Conservation (phyloP, 805 yeast genomes). For the Saccharomycopsis microspora region DNA sequence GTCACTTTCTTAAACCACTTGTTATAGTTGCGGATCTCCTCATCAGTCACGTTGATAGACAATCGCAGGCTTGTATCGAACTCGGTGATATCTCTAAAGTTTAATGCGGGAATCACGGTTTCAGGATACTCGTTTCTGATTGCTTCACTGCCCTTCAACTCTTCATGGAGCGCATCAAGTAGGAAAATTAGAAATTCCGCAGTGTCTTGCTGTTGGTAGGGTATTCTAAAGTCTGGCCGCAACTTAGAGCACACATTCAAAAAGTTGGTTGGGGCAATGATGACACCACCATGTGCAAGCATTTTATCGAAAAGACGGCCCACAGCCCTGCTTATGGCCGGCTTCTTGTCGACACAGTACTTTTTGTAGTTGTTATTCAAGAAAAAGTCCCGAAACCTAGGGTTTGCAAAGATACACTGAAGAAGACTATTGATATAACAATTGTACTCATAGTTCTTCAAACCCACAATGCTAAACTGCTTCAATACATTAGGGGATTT, state of each 20-base stretch:
- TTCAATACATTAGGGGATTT: conserved; percentile 23
- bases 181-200: conserved; percentile 63
- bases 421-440: conserved; percentile 69
- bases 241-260: conserved; percentile 37
- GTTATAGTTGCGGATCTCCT: conserved; percentile 32
- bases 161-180: conserved; percentile 60
- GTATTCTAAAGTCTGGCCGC: conserved; percentile 59
- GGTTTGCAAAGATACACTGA: conserved; percentile 53
- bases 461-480: conserved; percentile 43
- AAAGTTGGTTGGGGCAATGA: conserved; percentile 57
- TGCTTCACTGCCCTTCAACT: conserved; percentile 30
- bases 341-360: conserved; percentile 21
- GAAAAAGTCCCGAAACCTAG: conserved; percentile 38
- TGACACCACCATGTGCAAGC: conserved; percentile 43
- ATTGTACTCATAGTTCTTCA: conserved; percentile 59
- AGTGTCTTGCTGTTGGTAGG: conserved; percentile 72
- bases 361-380: conserved; percentile 31
- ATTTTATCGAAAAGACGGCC: conserved; percentile 46
- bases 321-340: conserved; percentile 36
- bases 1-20: conserved; percentile 48
- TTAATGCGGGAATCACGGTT: conserved; percentile 17
- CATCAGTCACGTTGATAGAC: conserved; percentile 22
- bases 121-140: conserved; percentile 30
- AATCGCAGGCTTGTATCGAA: conserved; percentile 23
- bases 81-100: conserved; percentile 20